Evolutionary conservation across 2,329 filamentous ascomycete genomes (phyloP).

Genomic region (Metarhizium anisopliae): DNA sequence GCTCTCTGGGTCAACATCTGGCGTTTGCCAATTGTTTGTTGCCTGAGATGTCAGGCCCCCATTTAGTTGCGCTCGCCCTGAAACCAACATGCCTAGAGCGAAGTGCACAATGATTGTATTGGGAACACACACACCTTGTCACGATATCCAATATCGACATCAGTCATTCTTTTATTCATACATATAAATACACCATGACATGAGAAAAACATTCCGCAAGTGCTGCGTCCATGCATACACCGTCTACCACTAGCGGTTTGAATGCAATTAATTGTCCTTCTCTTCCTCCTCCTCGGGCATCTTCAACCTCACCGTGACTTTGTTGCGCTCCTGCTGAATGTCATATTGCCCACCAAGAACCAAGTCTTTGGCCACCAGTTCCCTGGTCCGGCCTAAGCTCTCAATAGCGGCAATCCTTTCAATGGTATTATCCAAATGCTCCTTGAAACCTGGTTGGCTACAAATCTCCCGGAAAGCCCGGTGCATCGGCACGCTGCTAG

Average conservation of each 20-base stretch:
- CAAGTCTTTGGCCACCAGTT: conserved; percentile 90
- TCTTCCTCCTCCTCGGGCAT: conserved; percentile 28
- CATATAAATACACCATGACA: not conserved
- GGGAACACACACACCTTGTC: not conserved
- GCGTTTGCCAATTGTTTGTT: conserved; percentile 1
- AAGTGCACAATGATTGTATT: too few relatives aligned
- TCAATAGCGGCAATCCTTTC: conserved; percentile 89
- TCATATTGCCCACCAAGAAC: conserved; percentile 77
- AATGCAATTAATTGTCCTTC: not conserved
- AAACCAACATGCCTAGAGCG: too few relatives aligned
- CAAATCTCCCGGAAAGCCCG: conserved; percentile 84
- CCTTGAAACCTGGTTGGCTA: conserved; percentile 63
- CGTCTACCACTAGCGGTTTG: conserved; percentile 4
- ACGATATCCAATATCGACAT: not conserved
- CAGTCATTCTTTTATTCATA: not conserved
- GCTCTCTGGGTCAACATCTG: not conserved
- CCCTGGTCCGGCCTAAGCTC: conserved; percentile 83
- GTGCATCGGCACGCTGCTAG: conserved; percentile 94
- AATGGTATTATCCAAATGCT: conserved; percentile 73
- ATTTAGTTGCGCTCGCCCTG: too few relatives aligned
- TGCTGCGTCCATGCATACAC: not conserved
- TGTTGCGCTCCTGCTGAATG: conserved; percentile 36
- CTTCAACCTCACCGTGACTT: conserved; percentile 33
- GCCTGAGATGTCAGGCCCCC: conserved; percentile 13
- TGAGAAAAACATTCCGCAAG: not conserved